Percentiles rank a stretch among this genome's conserved stretches.
Conservation (phyloP, 2,329 filamentous ascomycete genomes). For the Apiospora arundinis region DNA sequence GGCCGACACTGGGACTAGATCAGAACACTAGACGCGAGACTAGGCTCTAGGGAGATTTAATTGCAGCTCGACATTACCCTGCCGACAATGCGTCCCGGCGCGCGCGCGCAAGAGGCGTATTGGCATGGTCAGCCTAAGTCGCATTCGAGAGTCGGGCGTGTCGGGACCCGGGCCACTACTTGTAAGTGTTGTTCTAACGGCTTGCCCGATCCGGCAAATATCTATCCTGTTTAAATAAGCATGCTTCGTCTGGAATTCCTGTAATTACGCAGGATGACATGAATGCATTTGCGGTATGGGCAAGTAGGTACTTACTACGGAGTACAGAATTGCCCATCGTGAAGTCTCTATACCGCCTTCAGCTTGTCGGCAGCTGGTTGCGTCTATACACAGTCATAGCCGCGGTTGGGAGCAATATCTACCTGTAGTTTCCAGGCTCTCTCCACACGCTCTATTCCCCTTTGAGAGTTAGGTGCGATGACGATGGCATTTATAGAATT, state of each 20-base stretch:
- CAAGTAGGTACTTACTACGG: not conserved
- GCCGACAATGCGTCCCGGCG: slow-evolving; percentile 13
- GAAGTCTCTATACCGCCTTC: not conserved
- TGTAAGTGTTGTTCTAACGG: not conserved
- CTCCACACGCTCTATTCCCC: not conserved
- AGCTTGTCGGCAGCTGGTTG: not conserved
- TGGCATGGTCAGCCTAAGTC: not conserved
- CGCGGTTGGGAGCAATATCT: not conserved
- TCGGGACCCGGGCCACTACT: not conserved
- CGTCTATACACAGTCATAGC: not conserved
- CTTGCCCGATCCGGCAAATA: slow-evolving; percentile 6
- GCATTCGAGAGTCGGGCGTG: not conserved
- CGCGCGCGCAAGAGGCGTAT: slow-evolving; percentile 4
- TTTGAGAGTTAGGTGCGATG: not conserved
- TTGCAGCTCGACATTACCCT: slow-evolving; percentile 5
- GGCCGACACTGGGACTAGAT: not conserved
- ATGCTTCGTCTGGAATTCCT: not conserved
- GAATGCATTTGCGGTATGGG: not conserved
- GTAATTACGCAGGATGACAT: not conserved
- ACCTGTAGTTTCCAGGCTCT: slow-evolving; percentile 6
- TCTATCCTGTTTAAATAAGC: not conserved
- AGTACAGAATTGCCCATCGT: not conserved
- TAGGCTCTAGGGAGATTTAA: not conserved
- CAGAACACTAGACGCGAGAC: slow-evolving; percentile 2
- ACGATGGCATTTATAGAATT: not conserved